These are phyloP conservation scores for Pythium dissotocum DNA, from an alignment of 352 stramenopile species.

Conservation along the genomic window DNA sequence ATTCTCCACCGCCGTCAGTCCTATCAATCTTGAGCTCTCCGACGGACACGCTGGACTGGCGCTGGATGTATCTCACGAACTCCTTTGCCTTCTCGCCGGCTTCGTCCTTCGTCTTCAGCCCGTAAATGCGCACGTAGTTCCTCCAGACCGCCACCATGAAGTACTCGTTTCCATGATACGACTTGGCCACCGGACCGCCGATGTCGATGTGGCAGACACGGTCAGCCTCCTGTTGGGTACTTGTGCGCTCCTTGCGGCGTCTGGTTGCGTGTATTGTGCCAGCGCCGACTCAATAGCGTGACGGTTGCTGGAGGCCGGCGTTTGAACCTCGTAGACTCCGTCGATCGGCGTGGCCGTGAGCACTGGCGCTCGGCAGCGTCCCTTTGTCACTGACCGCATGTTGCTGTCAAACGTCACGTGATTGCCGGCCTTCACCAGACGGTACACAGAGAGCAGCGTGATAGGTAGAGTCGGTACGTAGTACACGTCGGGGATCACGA, in stretches of 20 bases:
- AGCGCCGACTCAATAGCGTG: no score
- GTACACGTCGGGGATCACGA: background rate
- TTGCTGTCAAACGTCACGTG: background rate
- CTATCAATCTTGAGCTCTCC: background rate
- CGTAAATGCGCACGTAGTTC: background rate
- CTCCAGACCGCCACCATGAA: background rate
- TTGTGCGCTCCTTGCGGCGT: no score
- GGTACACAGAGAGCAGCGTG: conserved; percentile 9
- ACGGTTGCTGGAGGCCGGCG: no score
- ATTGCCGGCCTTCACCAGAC: background rate
- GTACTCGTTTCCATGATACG: background rate
- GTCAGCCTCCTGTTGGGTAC: no score
- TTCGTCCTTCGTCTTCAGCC: background rate
- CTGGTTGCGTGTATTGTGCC: background rate
- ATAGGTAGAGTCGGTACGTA: background rate
- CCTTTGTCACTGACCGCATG: background rate
- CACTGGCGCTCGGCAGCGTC: background rate
- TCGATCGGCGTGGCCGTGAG: no score
- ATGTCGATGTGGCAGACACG: background rate
- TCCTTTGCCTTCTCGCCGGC: background rate
- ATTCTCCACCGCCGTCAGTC: conserved; percentile 25
- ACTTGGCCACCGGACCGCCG: background rate
- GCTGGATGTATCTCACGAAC: background rate
- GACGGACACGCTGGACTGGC: background rate
- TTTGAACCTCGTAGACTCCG: no score